Base-by-base conservation (phyloP, 192 early-diverging fungal species). In the Umbelopsis ramanniana region DNA sequence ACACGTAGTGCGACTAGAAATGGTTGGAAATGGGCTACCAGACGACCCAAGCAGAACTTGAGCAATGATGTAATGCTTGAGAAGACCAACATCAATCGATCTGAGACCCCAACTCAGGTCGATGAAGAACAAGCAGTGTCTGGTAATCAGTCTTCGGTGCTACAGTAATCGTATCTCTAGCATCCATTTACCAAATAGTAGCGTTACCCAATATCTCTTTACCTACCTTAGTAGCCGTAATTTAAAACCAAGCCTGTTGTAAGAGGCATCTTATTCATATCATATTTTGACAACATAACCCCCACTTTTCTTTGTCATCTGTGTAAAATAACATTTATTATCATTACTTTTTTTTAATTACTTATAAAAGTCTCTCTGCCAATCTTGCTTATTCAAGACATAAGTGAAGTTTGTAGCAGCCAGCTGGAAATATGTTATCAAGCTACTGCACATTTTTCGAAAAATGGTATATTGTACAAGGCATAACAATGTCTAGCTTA, bases 1-100 rank as follows among this genome's bases (percentile, higher is more conserved):
- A 63, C 57, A 37, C 57, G 57, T 63, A 37, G 19, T 63, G 12
- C 57, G 4, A 63, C 57, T 11, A 63, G 57, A 63, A 63, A 14
- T 37, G 57, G 57, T 19, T 63, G 57, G 57, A 63, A 37, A 35
- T 63, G 57, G 57, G 29, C 57, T 26, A 26, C 53, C 0, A 38
- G 33, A 6, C 57, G 57, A 63, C 33, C 57, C 29, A 63, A 63
- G 57, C 9, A 63, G 0, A 2, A 9, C 35, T 3, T 29, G 6
- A 17, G 8, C 11, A 29, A 63, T 17, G 57, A 63, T 37, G 57
- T 63, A 19, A 35, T 35, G 26, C 0, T 63, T 26, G 57, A 63
- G 33, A 63, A 63, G 57, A 63, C 33, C 15, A 63, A 63, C 19
- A 37, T 63, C 15, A 29, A 14, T 8, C 29, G 57, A 6, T 37